Percentiles rank a stretch among this genome's conserved stretches.
phyloP scores from a whole-genome alignment of 1,284 basidiomycete genomes.

The Wallemia hederae region DNA sequence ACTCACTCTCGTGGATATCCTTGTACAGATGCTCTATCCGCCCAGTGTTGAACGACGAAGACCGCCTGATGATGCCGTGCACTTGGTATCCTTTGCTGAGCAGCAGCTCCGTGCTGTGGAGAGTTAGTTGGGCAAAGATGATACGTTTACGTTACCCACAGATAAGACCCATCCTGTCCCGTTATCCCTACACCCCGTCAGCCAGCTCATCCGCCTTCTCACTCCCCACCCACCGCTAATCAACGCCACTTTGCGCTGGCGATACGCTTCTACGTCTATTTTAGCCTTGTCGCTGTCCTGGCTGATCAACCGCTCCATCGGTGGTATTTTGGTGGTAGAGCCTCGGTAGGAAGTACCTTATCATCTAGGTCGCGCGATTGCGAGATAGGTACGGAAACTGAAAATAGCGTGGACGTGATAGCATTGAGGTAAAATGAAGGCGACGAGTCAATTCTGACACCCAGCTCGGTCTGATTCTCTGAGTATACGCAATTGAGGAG shows the following conservation, averaged over 20 bases:
- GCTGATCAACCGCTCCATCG: background rate
- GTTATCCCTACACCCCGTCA: slow-evolving; percentile 37
- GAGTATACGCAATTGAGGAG: too few relatives aligned
- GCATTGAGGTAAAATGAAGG: too few relatives aligned
- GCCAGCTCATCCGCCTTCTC: background rate
- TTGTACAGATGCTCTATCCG: slow-evolving; percentile 65
- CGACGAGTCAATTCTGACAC: too few relatives aligned
- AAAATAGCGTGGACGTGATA: too few relatives aligned
- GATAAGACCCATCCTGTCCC: slow-evolving; percentile 67
- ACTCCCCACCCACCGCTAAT: slow-evolving; percentile 39
- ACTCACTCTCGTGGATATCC: slow-evolving; percentile 37
- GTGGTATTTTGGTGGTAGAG: background rate
- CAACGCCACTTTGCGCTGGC: slow-evolving; percentile 58
- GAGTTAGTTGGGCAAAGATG: slow-evolving; percentile 4
- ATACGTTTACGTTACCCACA: slow-evolving; percentile 23
- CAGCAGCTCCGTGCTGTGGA: slow-evolving; percentile 40
- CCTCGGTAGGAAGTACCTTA: too few relatives aligned
- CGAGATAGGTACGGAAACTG: too few relatives aligned
- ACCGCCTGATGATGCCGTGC: slow-evolving; percentile 72
- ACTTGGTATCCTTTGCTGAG: slow-evolving; percentile 67
- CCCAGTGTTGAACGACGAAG: slow-evolving; percentile 77
- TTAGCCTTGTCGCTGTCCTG: background rate
- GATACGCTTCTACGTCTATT: slow-evolving; percentile 30
- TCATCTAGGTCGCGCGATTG: too few relatives aligned
- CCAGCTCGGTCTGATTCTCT: too few relatives aligned